Conservation (phyloP, 2,329 filamentous ascomycete genomes). For the Cladophialophora immunda region DNA sequence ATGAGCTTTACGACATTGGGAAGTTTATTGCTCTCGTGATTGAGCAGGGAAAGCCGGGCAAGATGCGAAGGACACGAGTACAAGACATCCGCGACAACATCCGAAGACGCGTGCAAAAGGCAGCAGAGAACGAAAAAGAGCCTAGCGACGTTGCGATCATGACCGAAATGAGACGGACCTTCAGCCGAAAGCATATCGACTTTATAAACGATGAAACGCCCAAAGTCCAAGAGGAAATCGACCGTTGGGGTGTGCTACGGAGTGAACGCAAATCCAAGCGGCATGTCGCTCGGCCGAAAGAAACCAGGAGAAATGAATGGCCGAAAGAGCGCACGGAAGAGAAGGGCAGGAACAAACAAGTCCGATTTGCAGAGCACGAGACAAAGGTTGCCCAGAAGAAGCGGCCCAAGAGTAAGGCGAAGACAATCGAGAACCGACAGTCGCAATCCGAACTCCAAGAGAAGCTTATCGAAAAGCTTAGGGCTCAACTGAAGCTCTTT, state of each 20-base stretch:
- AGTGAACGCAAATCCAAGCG: neutral
- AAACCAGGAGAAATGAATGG: conserved; percentile 2
- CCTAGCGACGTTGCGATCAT: conserved; percentile 16
- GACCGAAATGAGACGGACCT: conserved; percentile 14
- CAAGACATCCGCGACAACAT: conserved; percentile 36
- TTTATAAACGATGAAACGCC: conserved; percentile 19
- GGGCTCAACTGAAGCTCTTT: conserved; percentile 25
- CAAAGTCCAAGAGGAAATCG: conserved; percentile 18
- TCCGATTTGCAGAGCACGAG: conserved; percentile 18
- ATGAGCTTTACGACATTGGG: conserved; percentile 32
- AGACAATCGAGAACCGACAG: conserved; percentile 19
- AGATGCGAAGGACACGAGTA: conserved; percentile 27
- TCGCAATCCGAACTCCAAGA: conserved; percentile 23
- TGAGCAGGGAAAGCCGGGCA: conserved; percentile 27
- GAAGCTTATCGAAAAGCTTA: conserved; percentile 9
- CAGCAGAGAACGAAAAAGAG: conserved; percentile 4
- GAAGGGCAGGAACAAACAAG: conserved; percentile 15
- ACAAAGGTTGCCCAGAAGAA: conserved; percentile 1
- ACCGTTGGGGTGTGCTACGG: conserved; percentile 21
- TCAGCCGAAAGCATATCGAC: conserved; percentile 13
- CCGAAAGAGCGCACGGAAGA: neutral
- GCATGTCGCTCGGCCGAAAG: conserved; percentile 7
- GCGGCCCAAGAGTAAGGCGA: conserved; percentile 6
- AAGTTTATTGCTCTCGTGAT: conserved; percentile 31
- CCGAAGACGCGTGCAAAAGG: conserved; percentile 19